A percentile compares a stretch with the other conserved stretches of the same genome.
Evolutionary conservation across 2,329 filamentous ascomycete species (phyloP).

Genomic region (Rhynchosporium graminicola): DNA sequence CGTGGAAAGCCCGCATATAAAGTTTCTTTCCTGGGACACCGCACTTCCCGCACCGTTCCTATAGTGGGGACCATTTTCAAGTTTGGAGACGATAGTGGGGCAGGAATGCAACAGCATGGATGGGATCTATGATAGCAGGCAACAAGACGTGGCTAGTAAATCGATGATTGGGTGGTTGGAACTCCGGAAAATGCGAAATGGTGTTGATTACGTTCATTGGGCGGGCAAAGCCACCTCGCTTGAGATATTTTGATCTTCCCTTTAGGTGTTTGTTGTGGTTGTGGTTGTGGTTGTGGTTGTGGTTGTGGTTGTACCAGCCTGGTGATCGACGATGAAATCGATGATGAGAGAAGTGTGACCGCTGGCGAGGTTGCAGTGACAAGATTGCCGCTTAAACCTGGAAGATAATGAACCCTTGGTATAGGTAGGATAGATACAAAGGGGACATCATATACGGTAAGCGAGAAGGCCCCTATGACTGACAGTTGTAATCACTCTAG

Average conservation of each 20-base stretch:
- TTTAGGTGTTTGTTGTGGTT: too few species aligned
- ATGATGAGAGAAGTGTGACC: conserved; percentile 10
- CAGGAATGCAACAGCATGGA: conserved; percentile 6
- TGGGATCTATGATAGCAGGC: conserved; percentile 3
- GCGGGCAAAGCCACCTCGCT: conserved; percentile 4
- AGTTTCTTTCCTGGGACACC: conserved; percentile 23
- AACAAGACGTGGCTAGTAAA: not conserved
- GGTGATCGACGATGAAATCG: conserved; percentile 10
- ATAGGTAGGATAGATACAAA: not conserved
- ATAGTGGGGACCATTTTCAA: conserved; percentile 12
- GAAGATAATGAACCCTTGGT: not conserved
- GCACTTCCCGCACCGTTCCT: conserved; percentile 7
- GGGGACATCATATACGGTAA: not conserved
- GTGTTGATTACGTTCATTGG: not conserved
- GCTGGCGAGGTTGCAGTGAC: conserved; percentile 15
- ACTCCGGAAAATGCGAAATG: not conserved
- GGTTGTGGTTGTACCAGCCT: too few species aligned
- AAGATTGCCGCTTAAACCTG: conserved; percentile 11
- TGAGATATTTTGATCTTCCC: not conserved
- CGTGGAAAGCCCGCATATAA: not conserved
- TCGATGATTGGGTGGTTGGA: conserved; percentile 7
- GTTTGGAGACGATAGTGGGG: conserved; percentile 27
- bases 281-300: too few species aligned
- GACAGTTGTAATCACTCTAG: not conserved
- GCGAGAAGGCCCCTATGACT: not conserved